phyloP scores from a whole-genome alignment of 2,329 filamentous ascomycete genomes.

The Aspergillus sp. region DNA sequence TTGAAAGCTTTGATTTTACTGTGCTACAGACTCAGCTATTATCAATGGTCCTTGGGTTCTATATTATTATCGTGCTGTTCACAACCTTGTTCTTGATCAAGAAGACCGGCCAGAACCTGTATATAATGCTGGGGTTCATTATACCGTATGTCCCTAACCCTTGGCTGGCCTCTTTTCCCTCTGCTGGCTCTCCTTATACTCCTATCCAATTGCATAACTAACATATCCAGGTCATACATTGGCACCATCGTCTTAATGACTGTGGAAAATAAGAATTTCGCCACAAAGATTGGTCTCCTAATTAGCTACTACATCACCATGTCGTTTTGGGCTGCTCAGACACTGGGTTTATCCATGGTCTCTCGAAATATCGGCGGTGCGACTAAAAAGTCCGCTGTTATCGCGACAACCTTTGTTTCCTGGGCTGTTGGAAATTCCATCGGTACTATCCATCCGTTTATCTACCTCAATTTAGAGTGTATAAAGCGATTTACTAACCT shows the following conservation, averaged over 20 bases:
- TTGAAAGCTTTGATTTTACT: conserved; percentile 66
- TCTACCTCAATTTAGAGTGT: no score
- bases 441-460: conserved; percentile 32
- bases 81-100: conserved; percentile 67
- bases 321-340: conserved; percentile 75
- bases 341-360: conserved; percentile 65
- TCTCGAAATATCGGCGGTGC: conserved; percentile 70
- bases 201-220: neutral
- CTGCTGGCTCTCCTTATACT: conserved; percentile 8
- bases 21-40: conserved; percentile 69
- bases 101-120: conserved; percentile 65
- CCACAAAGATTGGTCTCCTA: conserved; percentile 65
- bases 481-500: no score
- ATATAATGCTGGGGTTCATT: conserved; percentile 65
- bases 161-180: no score
- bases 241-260: conserved; percentile 73
- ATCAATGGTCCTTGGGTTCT: conserved; percentile 69
- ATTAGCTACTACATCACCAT: conserved; percentile 75
- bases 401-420: conserved; percentile 69
- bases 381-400: conserved; percentile 69
- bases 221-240: conserved; percentile 57
- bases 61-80: conserved; percentile 70
- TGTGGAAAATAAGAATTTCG: conserved; percentile 57
- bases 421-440: conserved; percentile 70
- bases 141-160: conserved; percentile 55